phyloP scores from a whole-genome alignment of 306 rosid species.

The Rosa rugosa region DNA sequence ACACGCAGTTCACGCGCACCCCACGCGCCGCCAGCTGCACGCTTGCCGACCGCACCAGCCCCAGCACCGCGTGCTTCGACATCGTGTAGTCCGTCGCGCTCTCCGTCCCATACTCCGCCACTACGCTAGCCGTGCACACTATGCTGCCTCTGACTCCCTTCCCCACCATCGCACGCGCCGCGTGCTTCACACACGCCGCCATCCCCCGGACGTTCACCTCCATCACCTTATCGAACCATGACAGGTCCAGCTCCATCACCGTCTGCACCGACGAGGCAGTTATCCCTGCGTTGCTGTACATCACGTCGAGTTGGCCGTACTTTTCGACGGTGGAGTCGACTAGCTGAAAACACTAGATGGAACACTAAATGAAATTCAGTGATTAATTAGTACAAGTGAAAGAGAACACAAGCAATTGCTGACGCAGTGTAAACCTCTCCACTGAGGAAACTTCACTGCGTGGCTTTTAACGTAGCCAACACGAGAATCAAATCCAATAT shows the following conservation, averaged over 20 bases:
- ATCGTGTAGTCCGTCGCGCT: slow-evolving; percentile 6
- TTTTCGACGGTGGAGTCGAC: slow-evolving; percentile 4
- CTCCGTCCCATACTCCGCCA: neutral
- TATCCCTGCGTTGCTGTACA: slow-evolving; percentile 30
- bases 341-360: too few species aligned
- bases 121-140: too few species aligned
- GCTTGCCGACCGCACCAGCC: slow-evolving; percentile 37
- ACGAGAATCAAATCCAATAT: too few species aligned
- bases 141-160: too few species aligned
- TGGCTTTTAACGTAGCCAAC: too few species aligned
- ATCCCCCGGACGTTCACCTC: neutral
- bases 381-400: too few species aligned
- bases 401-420: too few species aligned
- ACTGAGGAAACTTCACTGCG: too few species aligned
- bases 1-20: slow-evolving; percentile 35
- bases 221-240: neutral
- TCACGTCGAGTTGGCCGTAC: slow-evolving; percentile 25
- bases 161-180: slow-evolving; percentile 6
- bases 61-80: slow-evolving; percentile 43
- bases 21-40: slow-evolving; percentile 10
- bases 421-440: too few species aligned
- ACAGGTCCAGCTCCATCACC: slow-evolving; percentile 11
- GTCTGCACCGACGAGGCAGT: too few species aligned
- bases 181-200: slow-evolving; percentile 21
- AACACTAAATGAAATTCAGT: too few species aligned